A percentile compares a stretch with the other conserved stretches of the same genome.
Conservation (phyloP, 495 filamentous ascomycete species). For the Neurospora sp. region DNA sequence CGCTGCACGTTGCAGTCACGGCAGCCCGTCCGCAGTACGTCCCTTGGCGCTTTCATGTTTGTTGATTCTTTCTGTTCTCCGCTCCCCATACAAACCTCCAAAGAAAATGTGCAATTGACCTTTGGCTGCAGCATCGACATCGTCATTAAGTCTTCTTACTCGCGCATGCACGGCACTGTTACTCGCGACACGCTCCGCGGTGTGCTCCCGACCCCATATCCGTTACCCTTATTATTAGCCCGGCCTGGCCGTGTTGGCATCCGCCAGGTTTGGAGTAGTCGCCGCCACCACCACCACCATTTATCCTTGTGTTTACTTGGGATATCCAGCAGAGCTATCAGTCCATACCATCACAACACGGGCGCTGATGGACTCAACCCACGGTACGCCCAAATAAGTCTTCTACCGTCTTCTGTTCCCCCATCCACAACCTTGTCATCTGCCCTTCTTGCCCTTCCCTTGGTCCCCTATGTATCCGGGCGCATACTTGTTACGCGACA, state of each 20-base stretch:
- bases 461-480: background rate
- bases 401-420: background rate
- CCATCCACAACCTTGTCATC: background rate
- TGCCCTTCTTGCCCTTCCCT: background rate
- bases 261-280: conserved; percentile 1
- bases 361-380: conserved; percentile 23
- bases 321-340: background rate
- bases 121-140: background rate
- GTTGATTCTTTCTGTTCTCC: conserved; percentile 23
- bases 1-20: background rate
- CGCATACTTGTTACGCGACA: background rate
- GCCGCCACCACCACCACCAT: background rate
- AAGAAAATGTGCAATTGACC: conserved; percentile 17
- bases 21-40: conserved; percentile 3
- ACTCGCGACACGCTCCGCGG: background rate
- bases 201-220: background rate
- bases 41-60: conserved; percentile 19
- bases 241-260: background rate
- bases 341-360: background rate
- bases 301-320: background rate
- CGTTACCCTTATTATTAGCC: background rate
- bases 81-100: conserved; percentile 8
- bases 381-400: conserved; percentile 14
- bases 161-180: conserved; percentile 6
- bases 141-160: background rate